Conservation (phyloP, 805 yeast species). For the Kodamaea leandrae region DNA sequence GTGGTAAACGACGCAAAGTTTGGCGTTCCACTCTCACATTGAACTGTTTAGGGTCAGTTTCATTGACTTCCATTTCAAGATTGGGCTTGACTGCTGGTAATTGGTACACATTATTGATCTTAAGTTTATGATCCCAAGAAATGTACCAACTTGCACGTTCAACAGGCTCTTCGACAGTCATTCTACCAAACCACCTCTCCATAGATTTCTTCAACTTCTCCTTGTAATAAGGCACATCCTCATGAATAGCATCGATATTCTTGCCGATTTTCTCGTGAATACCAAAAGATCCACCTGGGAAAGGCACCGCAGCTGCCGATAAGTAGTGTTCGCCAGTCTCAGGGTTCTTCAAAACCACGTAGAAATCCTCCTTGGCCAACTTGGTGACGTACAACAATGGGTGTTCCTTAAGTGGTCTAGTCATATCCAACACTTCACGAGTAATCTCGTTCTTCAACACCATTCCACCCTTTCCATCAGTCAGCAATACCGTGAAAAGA, state of each 20-base stretch:
- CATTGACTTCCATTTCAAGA: constrained; percentile 24
- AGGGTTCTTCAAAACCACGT: constrained; percentile 54
- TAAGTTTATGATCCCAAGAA: constrained; percentile 67
- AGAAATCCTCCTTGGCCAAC: constrained; percentile 76
- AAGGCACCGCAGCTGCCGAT: constrained; percentile 73
- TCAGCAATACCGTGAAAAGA: constrained; percentile 48
- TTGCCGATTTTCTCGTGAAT: constrained; percentile 58
- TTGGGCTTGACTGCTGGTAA: constrained; percentile 45
- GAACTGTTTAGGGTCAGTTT: constrained; percentile 50
- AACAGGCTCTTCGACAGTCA: constrained; percentile 60
- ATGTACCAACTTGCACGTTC: constrained; percentile 77
- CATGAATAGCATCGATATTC: constrained; percentile 61
- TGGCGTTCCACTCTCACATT: constrained; percentile 73
- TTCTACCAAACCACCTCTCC: constrained; percentile 69
- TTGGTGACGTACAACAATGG: constrained; percentile 62
- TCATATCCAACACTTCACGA: constrained; percentile 58
- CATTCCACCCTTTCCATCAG: constrained; percentile 37
- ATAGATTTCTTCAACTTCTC: constrained; percentile 63
- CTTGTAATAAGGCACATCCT: constrained; percentile 67
- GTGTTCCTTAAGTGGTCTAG: constrained; percentile 57
- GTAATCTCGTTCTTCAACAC: constrained; percentile 61
- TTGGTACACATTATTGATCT: constrained; percentile 55
- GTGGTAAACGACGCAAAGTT: constrained; percentile 66
- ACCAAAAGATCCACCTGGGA: constrained; percentile 76
- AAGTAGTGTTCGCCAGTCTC: constrained; percentile 59